Evolutionary conservation across 768 basidiomycete species (phyloP).

Genomic region (Podaxis sp.): DNA sequence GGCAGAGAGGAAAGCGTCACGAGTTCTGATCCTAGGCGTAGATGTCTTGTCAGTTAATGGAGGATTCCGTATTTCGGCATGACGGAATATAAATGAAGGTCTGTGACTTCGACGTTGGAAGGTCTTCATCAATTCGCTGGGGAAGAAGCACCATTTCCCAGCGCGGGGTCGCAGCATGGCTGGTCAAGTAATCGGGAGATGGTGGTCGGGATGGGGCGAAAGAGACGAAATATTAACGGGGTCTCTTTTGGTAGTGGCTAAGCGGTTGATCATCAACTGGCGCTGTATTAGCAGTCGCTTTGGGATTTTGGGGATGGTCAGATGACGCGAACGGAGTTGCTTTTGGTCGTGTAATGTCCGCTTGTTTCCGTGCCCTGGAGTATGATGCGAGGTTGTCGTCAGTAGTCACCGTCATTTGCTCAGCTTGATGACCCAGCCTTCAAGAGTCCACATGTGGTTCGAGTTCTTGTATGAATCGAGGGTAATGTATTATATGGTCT

Average conservation of each 20-base stretch:
- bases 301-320: not conserved
- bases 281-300: not conserved
- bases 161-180: not conserved
- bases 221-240: not conserved
- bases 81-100: not conserved
- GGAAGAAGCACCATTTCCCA: not conserved
- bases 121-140: slow-evolving; percentile 1
- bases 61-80: not conserved
- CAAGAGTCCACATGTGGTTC: not conserved
- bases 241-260: not conserved
- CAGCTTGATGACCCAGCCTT: not conserved
- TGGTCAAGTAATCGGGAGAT: not conserved
- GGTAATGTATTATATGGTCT: not conserved
- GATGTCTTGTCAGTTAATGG: not conserved
- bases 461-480: not conserved
- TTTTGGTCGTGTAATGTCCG: not conserved
- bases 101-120: not conserved
- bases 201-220: not conserved
- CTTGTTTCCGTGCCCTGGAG: not conserved
- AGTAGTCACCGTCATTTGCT: not conserved
- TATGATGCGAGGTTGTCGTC: slow-evolving; percentile 1
- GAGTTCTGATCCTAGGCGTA: not conserved
- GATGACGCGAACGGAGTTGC: not conserved
- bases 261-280: not conserved
- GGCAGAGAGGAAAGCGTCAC: not conserved